Conservation (phyloP, 2,329 filamentous ascomycete species). For the Purpureocillium takamizusanense region DNA sequence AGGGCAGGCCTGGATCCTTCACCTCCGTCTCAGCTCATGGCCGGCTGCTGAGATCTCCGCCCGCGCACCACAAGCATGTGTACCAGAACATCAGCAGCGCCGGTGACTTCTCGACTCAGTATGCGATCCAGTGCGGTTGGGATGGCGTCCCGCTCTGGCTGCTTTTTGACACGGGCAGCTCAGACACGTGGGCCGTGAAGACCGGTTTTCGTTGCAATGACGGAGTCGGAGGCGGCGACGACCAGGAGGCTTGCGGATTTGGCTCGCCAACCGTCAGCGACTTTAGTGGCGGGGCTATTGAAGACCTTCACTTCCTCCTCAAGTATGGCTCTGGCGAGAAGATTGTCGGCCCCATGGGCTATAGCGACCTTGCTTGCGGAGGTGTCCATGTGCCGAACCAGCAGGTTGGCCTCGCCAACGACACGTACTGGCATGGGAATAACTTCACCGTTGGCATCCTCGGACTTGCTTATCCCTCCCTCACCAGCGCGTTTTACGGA, state of each 20-base stretch:
- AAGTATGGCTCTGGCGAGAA: constrained; percentile 39
- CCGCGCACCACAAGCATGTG: constrained; percentile 9
- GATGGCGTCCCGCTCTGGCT: constrained; percentile 29
- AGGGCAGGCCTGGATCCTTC: constrained; percentile 10
- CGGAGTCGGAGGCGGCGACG: constrained; percentile 18
- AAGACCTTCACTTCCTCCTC: constrained; percentile 35
- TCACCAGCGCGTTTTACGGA: constrained; percentile 39
- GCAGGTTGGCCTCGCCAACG: constrained; percentile 38
- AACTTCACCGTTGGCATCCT: constrained; percentile 42
- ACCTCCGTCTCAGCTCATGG: constrained; percentile 21
- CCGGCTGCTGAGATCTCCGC: constrained; percentile 10
- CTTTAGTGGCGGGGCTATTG: constrained; percentile 30
- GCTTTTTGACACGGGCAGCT: constrained; percentile 40
- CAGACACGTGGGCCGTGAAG: constrained; percentile 40
- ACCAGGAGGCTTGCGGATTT: constrained; percentile 28
- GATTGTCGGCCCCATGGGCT: constrained; percentile 37
- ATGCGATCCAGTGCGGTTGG: constrained; percentile 31
- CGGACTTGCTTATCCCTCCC: constrained; percentile 39
- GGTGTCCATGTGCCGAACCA: constrained; percentile 34
- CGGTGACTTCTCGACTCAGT: constrained; percentile 29
- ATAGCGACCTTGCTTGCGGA: constrained; percentile 34
- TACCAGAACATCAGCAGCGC: constrained; percentile 30
- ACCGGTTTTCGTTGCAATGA: constrained; percentile 32
- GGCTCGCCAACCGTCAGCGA: constrained; percentile 25
- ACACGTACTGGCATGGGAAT: constrained; percentile 41